Evolutionary conservation across 2,329 filamentous ascomycete genomes (phyloP), one percentile per base, ranked within the genome.

Genomic region (Fusarium robinianum): DNA sequence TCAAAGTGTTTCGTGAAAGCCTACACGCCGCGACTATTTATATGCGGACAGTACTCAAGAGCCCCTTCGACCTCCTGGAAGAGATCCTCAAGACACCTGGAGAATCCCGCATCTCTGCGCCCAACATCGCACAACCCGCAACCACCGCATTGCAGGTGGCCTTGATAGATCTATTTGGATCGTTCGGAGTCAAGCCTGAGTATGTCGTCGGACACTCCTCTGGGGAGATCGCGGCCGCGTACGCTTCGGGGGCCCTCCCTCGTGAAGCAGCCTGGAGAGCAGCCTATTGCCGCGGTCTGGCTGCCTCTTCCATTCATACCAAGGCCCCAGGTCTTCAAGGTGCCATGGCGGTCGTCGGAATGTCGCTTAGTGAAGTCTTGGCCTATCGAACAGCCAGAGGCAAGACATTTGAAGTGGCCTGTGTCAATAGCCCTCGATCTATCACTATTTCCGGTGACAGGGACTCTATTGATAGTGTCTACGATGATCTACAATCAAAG

Each of bases 221-320:
- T 1, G 73, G 73, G 3, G 73, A 76, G 40, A 70, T 76, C 21
- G 73, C 72, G 1, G 73, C 73, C 6, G 72, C 73, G 1, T 73
- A 69, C 40, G 69, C 72, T 7, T 61, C 60, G 1, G 67, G 64
- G 0, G 62, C 63, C 11, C 59, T 76, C 14, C 62, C 64, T 3
- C 58, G 61, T 14, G 57, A 69, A 33, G 59, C 60, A 5, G 73
- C 72, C 5, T 74, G 71, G 69, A 59, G 67, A 31, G 62, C 72
- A 21, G 67, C 72, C 3, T 75, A 72, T 46, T 63, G 67, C 15
- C 70, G 73, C 8, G 73, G 73, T 3, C 49, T 67, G 12, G 62
- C 60, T 30, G 66, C 68, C 4, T 60, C 61, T 1, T 60, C 56
- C 8, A 57, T 74, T 14, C 35, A 49, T 1, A 30, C 48, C 11